These are phyloP conservation scores for Amniculicola lignicola DNA, from an alignment of 495 filamentous ascomycete genomes.

Conservation along the genomic window DNA sequence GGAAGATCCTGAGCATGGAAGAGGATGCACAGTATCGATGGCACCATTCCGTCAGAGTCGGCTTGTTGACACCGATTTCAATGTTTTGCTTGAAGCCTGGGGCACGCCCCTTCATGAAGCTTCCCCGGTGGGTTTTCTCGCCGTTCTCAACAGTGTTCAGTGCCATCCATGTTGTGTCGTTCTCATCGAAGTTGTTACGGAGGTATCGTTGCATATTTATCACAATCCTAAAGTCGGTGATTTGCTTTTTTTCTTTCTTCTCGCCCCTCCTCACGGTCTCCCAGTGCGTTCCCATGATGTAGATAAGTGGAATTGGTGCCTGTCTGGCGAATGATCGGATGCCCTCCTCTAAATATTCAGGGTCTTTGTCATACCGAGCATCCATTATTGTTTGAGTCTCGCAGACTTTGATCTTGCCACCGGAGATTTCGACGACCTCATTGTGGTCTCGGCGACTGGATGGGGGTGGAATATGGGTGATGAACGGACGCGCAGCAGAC, in stretches of 20 bases:
- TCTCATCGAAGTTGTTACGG: conserved; percentile 9
- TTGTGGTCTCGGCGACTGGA: conserved; percentile 10
- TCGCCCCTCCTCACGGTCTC: conserved; percentile 46
- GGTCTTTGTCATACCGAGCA: conserved; percentile 43
- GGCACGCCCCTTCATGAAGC: conserved; percentile 31
- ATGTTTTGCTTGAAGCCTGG: conserved; percentile 32
- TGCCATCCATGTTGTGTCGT: conserved; percentile 6
- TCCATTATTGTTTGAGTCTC: conserved; percentile 29
- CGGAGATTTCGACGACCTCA: neutral
- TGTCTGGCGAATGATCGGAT: conserved; percentile 35
- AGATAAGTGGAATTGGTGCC: conserved; percentile 41
- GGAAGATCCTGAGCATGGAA: conserved; percentile 51
- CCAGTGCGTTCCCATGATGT: conserved; percentile 51
- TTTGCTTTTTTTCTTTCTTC: conserved; percentile 44
- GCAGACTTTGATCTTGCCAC: conserved; percentile 12
- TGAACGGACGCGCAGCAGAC: conserved; percentile 1
- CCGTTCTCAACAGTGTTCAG: conserved; percentile 33
- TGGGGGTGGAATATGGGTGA: conserved; percentile 25
- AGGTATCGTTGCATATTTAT: conserved; percentile 53
- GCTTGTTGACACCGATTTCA: conserved; percentile 24
- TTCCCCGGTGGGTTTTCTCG: conserved; percentile 37
- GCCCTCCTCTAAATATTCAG: conserved; percentile 44
- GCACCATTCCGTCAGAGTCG: conserved; percentile 52
- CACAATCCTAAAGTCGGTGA: conserved; percentile 53
- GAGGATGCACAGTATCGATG: conserved; percentile 53